Evolutionary conservation across 208 protist genomes (phyloP).

Genomic region (Acanthamoeba pearcei): DNA sequence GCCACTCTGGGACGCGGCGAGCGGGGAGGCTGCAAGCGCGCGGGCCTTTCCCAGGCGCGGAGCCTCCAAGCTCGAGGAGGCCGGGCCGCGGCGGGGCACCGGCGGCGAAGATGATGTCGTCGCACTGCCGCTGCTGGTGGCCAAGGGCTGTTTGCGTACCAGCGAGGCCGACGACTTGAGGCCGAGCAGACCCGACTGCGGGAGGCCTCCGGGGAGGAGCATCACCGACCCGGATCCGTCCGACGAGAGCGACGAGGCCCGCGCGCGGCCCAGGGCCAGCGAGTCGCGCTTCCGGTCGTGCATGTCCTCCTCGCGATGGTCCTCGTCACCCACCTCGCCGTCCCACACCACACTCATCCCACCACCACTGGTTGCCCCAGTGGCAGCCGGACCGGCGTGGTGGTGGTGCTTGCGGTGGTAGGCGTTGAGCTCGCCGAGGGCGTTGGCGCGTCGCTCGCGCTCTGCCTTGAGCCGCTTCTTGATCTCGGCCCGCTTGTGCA

Average conservation of each 20-base stretch:
- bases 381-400: background rate
- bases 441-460: constrained; percentile 23
- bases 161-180: constrained; percentile 26
- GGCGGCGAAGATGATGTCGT: background rate
- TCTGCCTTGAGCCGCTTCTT: constrained; percentile 54
- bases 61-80: background rate
- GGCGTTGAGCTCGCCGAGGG: constrained; percentile 4
- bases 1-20: background rate
- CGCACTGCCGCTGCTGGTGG: background rate
- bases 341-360: constrained; percentile 1
- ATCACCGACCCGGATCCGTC: background rate
- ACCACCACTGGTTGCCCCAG: background rate
- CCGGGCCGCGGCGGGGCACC: background rate
- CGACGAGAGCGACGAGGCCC: background rate
- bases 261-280: background rate
- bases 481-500: constrained; percentile 1
- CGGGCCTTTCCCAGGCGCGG: background rate
- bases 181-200: constrained; percentile 6
- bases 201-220: background rate
- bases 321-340: constrained; percentile 10
- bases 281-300: constrained; percentile 50
- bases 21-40: background rate
- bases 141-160: background rate
- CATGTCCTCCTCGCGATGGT: constrained; percentile 31
- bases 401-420: constrained; percentile 7